Base-by-base conservation (phyloP, 306 rosid genomes). In the Dicorynia guianensis region DNA sequence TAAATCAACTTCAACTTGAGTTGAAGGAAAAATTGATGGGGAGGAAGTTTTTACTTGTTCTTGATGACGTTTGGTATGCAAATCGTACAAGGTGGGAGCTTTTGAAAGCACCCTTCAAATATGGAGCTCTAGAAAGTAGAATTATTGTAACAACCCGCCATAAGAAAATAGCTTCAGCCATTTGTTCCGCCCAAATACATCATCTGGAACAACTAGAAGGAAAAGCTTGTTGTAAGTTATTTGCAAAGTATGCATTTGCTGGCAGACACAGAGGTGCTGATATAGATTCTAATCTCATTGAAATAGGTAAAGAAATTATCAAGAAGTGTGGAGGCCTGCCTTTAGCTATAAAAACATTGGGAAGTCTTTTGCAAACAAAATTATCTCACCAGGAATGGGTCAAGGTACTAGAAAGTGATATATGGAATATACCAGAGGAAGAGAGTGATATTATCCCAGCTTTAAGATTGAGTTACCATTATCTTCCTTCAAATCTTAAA, bases 1-100 rank as follows among this genome's bases (percentile, higher is more conserved):
- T 67, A 1, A 59, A 55, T 13, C 10, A 10, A 1, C 67, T 76
- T n/a, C 79, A 76, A 11, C 40, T 33, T n/a, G 7, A 35, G 11
- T 9, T 67, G 63, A 59, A 11, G 14, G 71, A 63, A 1, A 36
- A 14, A 30, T 33, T 83, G 14, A 7, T 6, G 48, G 56, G 25
- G 17, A 43, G 1, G 48, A 43, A 43, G 11, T 43, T 7, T 43
- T 43, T 43, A 11, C 48, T 43, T 5, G 48, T 43, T 43, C 48
- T 43, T 0, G 48, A 43, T 0, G 48, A 43, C 11, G 11, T 43
- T 0, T 43, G 48, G 48, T 2, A 43, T 2, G 12, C 0, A 0
- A 10, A 6, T 6, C 2, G 48, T 8, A 3, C 1, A 43, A 43
- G 48, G 8, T 43, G 48, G 48, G 48, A 43, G 48, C 12, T 10